Conservation (phyloP, 106 monocot genomes). For the Alisma plantagoaquatica region DNA sequence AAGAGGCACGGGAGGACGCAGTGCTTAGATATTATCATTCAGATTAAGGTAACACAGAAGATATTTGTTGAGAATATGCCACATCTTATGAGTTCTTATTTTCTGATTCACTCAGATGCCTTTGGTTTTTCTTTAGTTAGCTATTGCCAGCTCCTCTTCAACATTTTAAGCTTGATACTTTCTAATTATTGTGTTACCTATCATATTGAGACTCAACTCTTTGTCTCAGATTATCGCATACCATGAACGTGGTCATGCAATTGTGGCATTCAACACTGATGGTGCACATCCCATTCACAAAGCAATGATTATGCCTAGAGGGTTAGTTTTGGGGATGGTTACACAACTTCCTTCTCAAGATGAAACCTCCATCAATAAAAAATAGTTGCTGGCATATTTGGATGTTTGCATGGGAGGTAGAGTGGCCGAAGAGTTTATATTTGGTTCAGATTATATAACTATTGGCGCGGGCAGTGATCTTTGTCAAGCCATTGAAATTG, state of each 20-base stretch:
- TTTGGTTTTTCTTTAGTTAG: no score
- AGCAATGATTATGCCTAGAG: conserved; percentile 89
- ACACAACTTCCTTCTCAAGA: conserved; percentile 90
- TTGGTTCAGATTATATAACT: conserved; percentile 76
- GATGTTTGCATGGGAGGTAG: conserved; percentile 99
- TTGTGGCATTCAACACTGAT: conserved; percentile 77
- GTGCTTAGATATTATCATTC: no score
- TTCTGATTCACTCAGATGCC: no score
- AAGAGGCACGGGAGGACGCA: no score
- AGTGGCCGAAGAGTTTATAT: conserved; percentile 92
- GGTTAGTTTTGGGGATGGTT: conserved; percentile 89
- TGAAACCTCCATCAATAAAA: conserved; percentile 90
- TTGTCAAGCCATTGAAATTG: conserved; percentile 78
- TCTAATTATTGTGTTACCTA: no score
- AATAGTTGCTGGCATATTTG: conserved; percentile 82
- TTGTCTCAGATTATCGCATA: conserved; percentile 79
- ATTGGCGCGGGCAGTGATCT: conserved; percentile 90
- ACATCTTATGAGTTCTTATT: no score
- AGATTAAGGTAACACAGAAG: no score
- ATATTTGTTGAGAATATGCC: no score
- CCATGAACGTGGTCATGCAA: conserved; percentile 95
- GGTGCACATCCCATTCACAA: conserved; percentile 96
- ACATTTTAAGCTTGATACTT: no score
- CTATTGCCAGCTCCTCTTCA: no score
- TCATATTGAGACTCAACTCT: not conserved